Evolutionary conservation across 805 yeast genomes (phyloP).

Genomic region (Limtongozyma cylindracea): DNA sequence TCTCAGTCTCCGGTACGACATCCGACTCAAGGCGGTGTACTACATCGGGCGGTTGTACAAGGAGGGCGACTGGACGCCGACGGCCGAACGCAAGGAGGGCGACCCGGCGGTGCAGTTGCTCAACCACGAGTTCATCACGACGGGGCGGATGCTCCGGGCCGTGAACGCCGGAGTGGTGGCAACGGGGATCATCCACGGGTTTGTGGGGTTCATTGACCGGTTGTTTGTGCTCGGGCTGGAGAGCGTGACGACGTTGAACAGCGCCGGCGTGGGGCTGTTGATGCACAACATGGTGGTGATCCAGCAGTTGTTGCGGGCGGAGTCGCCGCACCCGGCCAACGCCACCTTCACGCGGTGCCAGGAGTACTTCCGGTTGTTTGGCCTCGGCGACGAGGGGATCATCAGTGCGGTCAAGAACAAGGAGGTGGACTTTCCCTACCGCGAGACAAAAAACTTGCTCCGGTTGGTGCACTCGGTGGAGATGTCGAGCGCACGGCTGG

Average conservation of each 20-base stretch:
- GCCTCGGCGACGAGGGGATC: slow-evolving; percentile 19
- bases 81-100: slow-evolving; percentile 29
- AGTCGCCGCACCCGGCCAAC: slow-evolving; percentile 21
- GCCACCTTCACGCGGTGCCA: slow-evolving; percentile 28
- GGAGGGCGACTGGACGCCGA: slow-evolving; percentile 21
- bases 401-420: slow-evolving; percentile 12
- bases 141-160: slow-evolving; percentile 15
- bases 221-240: slow-evolving; percentile 25
- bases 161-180: slow-evolving; percentile 9
- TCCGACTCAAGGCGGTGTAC: slow-evolving; percentile 25
- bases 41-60: slow-evolving; percentile 20
- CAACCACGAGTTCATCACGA: slow-evolving; percentile 19
- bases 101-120: slow-evolving; percentile 25
- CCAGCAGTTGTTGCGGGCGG: slow-evolving; percentile 42
- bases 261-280: slow-evolving; percentile 31
- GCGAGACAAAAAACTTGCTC: slow-evolving; percentile 23
- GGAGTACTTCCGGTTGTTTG: slow-evolving; percentile 28
- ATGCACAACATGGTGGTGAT: slow-evolving; percentile 34
- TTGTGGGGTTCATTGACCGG: slow-evolving; percentile 23
- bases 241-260: slow-evolving; percentile 22
- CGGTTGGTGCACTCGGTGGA: slow-evolving; percentile 24
- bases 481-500: slow-evolving; percentile 2
- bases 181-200: slow-evolving; percentile 14
- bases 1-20: slow-evolving; percentile 27
- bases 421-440: slow-evolving; percentile 11